Evolutionary conservation across 2,329 filamentous ascomycete genomes (phyloP), one percentile per base, ranked within the genome.

Genomic region (Exophiala sideris): DNA sequence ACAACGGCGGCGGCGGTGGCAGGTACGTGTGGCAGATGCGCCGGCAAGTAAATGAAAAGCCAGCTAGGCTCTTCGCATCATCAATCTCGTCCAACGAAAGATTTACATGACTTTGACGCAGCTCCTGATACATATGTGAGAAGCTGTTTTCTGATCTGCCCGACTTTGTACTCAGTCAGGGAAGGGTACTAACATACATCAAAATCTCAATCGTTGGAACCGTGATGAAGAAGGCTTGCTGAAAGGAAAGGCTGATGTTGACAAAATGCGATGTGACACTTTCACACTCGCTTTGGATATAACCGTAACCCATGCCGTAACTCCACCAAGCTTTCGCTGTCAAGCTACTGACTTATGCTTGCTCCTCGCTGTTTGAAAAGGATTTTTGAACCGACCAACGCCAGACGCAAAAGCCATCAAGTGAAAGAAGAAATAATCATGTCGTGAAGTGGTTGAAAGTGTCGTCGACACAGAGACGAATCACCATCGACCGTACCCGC

Each of bases 401-500:
- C 59, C 60, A 57, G 52, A 60, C 65, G 54, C 20, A 61, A 62
- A 61, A 58, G 46, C 44, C 52, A 49, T 50, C 35, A 52, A 58
- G 33, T 54, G 51, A 35, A 60, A 54, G 38, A 59, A 64, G 57
- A 62, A 53, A 59, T 54, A 56, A 60, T 56, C 60, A 56, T 55
- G 62, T 57, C 33, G 44, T 24, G 35, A 58, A 52, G 54, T 32
- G 55, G 49, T 57, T 47, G 60, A 50, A 50, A 58, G 48, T 54
- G 48, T 56, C 58, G 54, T 65, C 54, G 24, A 29, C 24, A 29
- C 24, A 29, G 24, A 29, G 24, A 29, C 24, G 24, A 49, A 72
- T 75, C 77, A 89, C 86, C 87, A 91, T 70, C 86, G 79, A 68
- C 79, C 77, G 71, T 85, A 85, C 38, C 76, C 78, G 70, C 82